Evolutionary conservation across 306 rosid genomes (phyloP).

Genomic region (Parietaria judaica): DNA sequence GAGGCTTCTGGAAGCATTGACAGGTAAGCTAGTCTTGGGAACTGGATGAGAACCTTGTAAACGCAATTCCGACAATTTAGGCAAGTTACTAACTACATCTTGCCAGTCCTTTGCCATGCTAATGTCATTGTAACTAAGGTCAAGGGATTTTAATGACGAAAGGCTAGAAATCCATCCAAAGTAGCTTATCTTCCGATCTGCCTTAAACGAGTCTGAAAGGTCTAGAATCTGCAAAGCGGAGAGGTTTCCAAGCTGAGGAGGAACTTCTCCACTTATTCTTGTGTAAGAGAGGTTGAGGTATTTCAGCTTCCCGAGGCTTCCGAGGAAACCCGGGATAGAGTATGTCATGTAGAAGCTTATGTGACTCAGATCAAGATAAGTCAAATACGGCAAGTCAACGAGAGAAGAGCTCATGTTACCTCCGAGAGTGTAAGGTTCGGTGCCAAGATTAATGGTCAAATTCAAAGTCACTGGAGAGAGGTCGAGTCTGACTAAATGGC

Average conservation of each 20-base stretch:
- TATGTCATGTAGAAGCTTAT: no score
- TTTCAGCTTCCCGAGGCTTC: constrained; percentile 1
- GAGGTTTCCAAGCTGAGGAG: constrained; percentile 6
- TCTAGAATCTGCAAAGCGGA: constrained; percentile 5
- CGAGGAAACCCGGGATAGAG: background rate
- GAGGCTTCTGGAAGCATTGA: constrained; percentile 9
- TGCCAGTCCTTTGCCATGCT: background rate
- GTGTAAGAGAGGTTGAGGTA: constrained; percentile 6
- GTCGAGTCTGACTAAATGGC: constrained; percentile 6
- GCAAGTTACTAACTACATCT: constrained; percentile 7
- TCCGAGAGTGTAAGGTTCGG: no score
- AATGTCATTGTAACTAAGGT: no score
- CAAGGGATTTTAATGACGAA: constrained; percentile 4
- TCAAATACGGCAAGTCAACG: no score
- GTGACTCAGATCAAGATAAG: no score
- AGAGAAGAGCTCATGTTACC: no score
- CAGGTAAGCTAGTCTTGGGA: background rate
- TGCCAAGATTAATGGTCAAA: no score
- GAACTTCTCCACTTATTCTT: background rate
- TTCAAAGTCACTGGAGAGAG: background rate
- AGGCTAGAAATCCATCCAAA: constrained; percentile 11
- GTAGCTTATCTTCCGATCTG: no score
- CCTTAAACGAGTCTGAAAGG: no score
- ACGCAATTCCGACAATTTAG: background rate
- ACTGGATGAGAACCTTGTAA: background rate